These are phyloP conservation scores for Rhodomyrtus psidioides DNA, from an alignment of 441 rosid species.

Conservation along the genomic window DNA sequence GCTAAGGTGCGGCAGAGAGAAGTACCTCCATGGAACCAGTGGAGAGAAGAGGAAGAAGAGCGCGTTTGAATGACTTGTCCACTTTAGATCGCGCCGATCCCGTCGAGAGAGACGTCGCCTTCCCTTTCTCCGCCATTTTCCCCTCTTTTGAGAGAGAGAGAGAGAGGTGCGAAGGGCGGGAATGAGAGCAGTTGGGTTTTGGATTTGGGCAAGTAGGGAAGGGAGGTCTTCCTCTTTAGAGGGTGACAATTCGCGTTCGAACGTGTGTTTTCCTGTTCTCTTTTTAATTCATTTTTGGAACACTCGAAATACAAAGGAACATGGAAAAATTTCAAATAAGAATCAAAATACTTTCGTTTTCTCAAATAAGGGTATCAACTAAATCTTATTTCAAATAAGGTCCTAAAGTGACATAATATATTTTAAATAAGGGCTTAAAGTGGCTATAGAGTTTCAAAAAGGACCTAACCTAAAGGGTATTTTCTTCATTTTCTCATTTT, in stretches of 20 bases:
- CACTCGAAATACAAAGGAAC: too few species aligned
- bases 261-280: neutral
- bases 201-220: neutral
- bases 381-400: too few species aligned
- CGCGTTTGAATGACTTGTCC: neutral
- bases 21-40: neutral
- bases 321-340: too few species aligned
- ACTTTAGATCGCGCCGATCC: neutral
- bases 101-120: neutral
- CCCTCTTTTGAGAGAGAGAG: neutral
- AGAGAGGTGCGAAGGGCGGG: neutral
- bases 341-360: too few species aligned
- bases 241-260: neutral
- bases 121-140: neutral
- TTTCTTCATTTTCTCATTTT: too few species aligned
- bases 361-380: too few species aligned
- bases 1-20: neutral
- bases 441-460: neutral
- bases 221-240: neutral
- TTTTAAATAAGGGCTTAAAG: too few species aligned
- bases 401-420: too few species aligned
- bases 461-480: too few species aligned
- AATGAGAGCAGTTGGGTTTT: neutral
- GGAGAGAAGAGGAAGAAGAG: neutral
- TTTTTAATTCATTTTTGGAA: too few species aligned